Base-by-base conservation (phyloP, 1,284 basidiomycete species). In the Ceratobasidium papillatum region DNA sequence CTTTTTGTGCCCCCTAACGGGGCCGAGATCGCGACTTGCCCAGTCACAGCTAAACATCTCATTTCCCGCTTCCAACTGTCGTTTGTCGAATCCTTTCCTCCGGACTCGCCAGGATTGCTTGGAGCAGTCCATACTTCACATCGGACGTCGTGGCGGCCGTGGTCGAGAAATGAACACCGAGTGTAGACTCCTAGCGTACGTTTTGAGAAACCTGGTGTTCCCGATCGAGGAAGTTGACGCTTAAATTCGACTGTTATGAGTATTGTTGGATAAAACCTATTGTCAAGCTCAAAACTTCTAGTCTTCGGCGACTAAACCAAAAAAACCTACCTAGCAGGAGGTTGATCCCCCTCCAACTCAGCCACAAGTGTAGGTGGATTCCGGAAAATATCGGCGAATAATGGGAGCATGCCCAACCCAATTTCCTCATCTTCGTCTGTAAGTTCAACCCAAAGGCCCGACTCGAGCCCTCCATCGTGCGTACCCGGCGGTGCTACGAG, bases 221-320 rank as follows among this genome's bases (percentile, higher is more conserved):
- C 66, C 12, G 0, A 17, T 43, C 38, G 34, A 22, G 66, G 52
- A 30, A 69, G 54, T 45, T 69, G 43, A n/a, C 66, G 66, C 25
- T 69, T 69, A 27, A 69, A 69, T 22, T 69, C 66, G 27, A 69
- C 1, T n/a, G 85, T 83, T 77, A 90, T 82, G 0, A 84, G 83
- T 79, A 90, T 83, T 0, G 90, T 91, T 3, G 89, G 88, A 77
- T 83, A 87, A 89, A 89, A 90, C 52, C 87, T 89, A 19, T 14
- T 45, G n/a, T n/a, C n/a, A n/a, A n/a, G n/a, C n/a, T n/a, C n/a
- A n/a, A n/a, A n/a, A n/a, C n/a, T n/a, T n/a, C n/a, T n/a, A n/a
- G n/a, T n/a, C n/a, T n/a, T n/a, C n/a, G n/a, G n/a, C n/a, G n/a
- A n/a, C n/a, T n/a, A n/a, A n/a, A n/a, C n/a, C n/a, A n/a, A n/a